phyloP scores from a whole-genome alignment of 768 basidiomycete genomes.

The Sarcodon aspratus region DNA sequence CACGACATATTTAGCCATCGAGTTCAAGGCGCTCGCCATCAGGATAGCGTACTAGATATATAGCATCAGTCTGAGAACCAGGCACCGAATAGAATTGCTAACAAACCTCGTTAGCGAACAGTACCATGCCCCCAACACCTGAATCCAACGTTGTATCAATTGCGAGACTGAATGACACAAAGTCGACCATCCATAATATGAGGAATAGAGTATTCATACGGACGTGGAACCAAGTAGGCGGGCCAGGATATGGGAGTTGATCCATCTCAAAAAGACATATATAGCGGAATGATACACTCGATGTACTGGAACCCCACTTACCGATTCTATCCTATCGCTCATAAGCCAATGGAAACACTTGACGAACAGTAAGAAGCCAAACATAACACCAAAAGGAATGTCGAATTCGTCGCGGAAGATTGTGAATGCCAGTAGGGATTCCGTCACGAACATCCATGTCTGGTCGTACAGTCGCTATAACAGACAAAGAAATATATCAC shows the following conservation, averaged over 20 bases:
- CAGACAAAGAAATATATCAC: not conserved
- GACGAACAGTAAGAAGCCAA: conserved; percentile 86
- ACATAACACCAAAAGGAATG: conserved; percentile 86
- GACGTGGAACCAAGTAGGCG: conserved; percentile 73
- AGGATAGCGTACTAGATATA: conserved; percentile 72
- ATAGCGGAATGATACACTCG: not conserved
- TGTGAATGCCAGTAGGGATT: conserved; percentile 90
- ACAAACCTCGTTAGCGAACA: conserved; percentile 89
- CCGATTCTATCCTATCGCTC: conserved; percentile 93
- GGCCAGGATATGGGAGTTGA: conserved; percentile 82
- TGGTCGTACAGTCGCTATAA: conserved; percentile 88
- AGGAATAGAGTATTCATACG: conserved; percentile 67
- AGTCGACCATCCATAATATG: conserved; percentile 65
- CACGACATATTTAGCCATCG: conserved; percentile 73
- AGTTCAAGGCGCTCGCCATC: conserved; percentile 68
- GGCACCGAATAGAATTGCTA: conserved; percentile 5
- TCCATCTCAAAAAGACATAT: conserved; percentile 65
- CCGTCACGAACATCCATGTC: conserved; percentile 96
- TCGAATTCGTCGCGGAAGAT: conserved; percentile 97
- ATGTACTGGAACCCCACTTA: conserved; percentile 23
- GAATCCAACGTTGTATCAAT: conserved; percentile 69
- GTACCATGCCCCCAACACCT: conserved; percentile 83
- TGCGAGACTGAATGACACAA: conserved; percentile 69
- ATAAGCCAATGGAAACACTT: conserved; percentile 99
- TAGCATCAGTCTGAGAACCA: conserved; percentile 2